Conservation (phyloP, 441 rosid species). For the Corymbia citriodora region DNA sequence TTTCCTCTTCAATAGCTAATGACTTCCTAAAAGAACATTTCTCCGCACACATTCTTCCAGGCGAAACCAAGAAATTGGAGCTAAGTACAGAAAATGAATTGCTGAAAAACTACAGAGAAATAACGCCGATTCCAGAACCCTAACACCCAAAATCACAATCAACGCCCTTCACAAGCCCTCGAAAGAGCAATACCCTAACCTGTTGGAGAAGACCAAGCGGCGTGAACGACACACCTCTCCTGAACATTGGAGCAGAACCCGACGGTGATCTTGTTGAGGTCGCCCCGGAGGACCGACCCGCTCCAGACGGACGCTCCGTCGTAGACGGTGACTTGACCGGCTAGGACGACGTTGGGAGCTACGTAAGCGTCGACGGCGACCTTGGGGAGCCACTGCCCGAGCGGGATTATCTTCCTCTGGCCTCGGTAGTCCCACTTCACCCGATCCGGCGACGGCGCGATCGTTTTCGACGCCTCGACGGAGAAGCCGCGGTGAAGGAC, state of each 20-base stretch:
- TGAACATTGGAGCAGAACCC: constrained; percentile 95
- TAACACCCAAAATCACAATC: neutral
- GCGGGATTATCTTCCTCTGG: constrained; percentile 88
- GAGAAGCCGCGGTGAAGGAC: constrained; percentile 25
- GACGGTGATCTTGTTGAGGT: constrained; percentile 85
- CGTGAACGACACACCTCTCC: constrained; percentile 92
- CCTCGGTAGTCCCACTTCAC: constrained; percentile 98
- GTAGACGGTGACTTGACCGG: constrained; percentile 82
- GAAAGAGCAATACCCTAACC: constrained; percentile 30
- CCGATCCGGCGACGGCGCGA: constrained; percentile 76
- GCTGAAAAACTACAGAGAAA: neutral
- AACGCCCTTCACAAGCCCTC: neutral
- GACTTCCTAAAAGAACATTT: neutral
- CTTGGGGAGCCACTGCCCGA: constrained; percentile 96
- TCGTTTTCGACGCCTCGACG: constrained; percentile 38
- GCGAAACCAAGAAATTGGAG: neutral
- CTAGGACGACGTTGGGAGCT: constrained; percentile 88
- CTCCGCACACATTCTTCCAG: neutral
- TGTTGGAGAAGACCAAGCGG: constrained; percentile 98
- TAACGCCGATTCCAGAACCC: neutral
- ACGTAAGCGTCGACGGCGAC: constrained; percentile 96
- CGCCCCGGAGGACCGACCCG: constrained; percentile 89
- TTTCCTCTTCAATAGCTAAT: neutral
- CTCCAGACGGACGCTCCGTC: constrained; percentile 97
- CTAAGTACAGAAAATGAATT: neutral